Base-by-base conservation (phyloP, 1,284 basidiomycete genomes). In the Trichosporon sp. region DNA sequence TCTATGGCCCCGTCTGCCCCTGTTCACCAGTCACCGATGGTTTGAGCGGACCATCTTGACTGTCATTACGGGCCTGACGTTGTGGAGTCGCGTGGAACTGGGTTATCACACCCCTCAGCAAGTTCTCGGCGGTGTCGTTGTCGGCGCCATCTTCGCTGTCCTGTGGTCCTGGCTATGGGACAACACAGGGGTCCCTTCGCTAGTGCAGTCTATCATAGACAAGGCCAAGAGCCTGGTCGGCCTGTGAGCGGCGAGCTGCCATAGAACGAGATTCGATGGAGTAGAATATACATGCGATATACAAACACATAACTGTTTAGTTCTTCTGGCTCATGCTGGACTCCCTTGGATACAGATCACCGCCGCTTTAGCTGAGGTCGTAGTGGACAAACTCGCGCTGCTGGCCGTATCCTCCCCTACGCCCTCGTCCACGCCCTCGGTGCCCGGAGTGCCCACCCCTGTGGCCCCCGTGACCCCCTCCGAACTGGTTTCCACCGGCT, bases 81-180 rank as follows among this genome's bases (percentile, higher is more conserved):
- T 89, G 1, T 82, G 87, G 74, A 92, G 91, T 23, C 85, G 93
- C 60, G 87, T 92, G 51, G 89, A 89, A 88, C 85, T 95, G 23
- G 91, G 92, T 0, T 90, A 94, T 78, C 92, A 95, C 82, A 92
- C 91, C 0, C 87, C 85, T 84, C 81, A 85, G 0, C 92, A 95
- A 75, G 90, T 93, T 7, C 75, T 84, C 5, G 91, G 85, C n/a
- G 92, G 93, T 0, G 85, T 83, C 38, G 75, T 81, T 0, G 88
- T 88, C 65, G 92, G 92, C 0, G 74, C 86, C 2, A 76, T 80
- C 1, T 87, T 88, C 74, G 88, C 90, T 7, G 75, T 80, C 0
- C 65, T 85, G 3, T 92, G 91, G 89, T 73, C 65, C 29, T 64
- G 11, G 6, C 18, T 77, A n/a, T 83, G 80, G 81, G 62, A 69